Evolutionary conservation across 1,284 basidiomycete species (phyloP).

Genomic region (Sanghuangporus sanghuang): DNA sequence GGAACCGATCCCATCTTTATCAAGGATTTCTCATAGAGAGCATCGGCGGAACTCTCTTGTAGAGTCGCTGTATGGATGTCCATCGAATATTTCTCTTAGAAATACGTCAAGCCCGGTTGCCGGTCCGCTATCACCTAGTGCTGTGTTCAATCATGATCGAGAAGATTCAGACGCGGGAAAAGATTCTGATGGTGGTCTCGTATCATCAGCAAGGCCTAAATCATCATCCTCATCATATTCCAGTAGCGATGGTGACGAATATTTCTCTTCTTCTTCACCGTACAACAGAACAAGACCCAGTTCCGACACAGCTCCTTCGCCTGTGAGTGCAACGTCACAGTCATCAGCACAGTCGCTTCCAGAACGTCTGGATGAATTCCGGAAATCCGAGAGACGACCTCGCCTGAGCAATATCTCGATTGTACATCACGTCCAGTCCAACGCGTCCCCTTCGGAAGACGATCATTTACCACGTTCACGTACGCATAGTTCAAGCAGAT

Average conservation of each 20-base stretch:
- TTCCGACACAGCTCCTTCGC: conserved; percentile 28
- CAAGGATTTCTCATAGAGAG: background rate
- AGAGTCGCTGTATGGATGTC: conserved; percentile 3
- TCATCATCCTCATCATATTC: conserved; percentile 19
- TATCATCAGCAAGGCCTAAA: conserved; percentile 8
- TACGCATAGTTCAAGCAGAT: conserved; percentile 7
- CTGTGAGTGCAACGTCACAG: conserved; percentile 27
- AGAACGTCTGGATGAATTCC: conserved; percentile 1
- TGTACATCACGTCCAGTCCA: background rate
- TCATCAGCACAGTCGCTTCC: conserved; percentile 13
- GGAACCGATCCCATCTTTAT: conserved; percentile 9
- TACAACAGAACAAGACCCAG: conserved; percentile 41
- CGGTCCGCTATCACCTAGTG: background rate
- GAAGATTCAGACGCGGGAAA: conserved; percentile 5
- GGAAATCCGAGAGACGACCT: background rate
- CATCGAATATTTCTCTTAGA: background rate
- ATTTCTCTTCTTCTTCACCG: conserved; percentile 24
- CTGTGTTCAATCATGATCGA: background rate
- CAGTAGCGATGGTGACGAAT: conserved; percentile 26
- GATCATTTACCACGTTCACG: background rate
- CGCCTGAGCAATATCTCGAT: background rate
- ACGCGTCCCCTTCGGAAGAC: background rate
- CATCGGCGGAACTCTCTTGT: conserved; percentile 1
- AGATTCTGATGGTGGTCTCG: background rate
- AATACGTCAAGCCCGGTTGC: background rate